Percentiles rank a stretch among this genome's conserved stretches.
Conservation (phyloP, 2,329 filamentous ascomycete genomes). For the Cercospora berteroae region DNA sequence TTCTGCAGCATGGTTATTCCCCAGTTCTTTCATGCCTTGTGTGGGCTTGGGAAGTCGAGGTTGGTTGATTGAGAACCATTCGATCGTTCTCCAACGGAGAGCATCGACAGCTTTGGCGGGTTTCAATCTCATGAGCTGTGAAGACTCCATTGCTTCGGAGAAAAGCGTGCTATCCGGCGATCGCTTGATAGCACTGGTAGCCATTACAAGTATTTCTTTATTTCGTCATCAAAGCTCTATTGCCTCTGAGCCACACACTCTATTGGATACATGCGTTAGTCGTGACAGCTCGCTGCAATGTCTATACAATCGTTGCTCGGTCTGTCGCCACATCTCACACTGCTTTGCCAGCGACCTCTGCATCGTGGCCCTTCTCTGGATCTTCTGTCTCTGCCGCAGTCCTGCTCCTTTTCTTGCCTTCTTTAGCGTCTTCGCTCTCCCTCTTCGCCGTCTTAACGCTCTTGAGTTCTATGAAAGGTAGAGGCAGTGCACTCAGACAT, state of each 20-base stretch:
- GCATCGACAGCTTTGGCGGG: too few relatives aligned
- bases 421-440: constrained; percentile 9
- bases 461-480: constrained; percentile 16
- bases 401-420: background rate
- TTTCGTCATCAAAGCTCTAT: background rate
- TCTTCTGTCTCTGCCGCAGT: background rate
- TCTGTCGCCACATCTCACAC: background rate
- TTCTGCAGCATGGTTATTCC: too few relatives aligned
- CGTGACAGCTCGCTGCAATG: background rate
- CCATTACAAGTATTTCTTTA: background rate
- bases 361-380: background rate
- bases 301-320: background rate
- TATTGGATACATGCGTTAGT: background rate
- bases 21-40: too few relatives aligned
- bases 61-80: too few relatives aligned
- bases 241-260: background rate
- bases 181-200: background rate
- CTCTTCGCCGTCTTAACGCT: constrained; percentile 37
- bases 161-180: background rate
- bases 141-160: background rate
- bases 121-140: background rate
- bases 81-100: too few relatives aligned
- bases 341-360: background rate
- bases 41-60: too few relatives aligned
- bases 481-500: constrained; percentile 10